A percentile compares a stretch with the other conserved stretches of the same genome.
These are phyloP conservation scores for Decorospora gaudefroyi DNA, from an alignment of 2,329 filamentous ascomycete genomes.

Conservation along the genomic window DNA sequence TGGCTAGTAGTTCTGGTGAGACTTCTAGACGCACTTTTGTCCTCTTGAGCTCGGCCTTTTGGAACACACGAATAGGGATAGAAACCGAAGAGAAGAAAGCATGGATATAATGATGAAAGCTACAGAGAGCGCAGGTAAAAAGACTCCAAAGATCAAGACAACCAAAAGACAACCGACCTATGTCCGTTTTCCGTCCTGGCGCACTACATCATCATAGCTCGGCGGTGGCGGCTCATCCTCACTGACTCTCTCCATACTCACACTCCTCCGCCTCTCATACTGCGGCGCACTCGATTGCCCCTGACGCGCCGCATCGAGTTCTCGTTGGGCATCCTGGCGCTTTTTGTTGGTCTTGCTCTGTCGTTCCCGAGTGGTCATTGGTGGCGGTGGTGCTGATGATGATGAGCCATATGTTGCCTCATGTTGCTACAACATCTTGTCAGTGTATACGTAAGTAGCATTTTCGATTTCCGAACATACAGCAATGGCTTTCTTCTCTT, in stretches of 20 bases:
- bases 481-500: constrained; percentile 30
- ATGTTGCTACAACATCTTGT: constrained; percentile 17
- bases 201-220: constrained; percentile 19
- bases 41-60: no score
- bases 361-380: constrained; percentile 9
- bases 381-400: constrained; percentile 10
- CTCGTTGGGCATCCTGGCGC: constrained; percentile 14
- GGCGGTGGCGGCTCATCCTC: constrained; percentile 22
- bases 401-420: constrained; percentile 20
- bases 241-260: constrained; percentile 16
- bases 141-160: no score
- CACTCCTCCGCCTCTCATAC: constrained; percentile 16
- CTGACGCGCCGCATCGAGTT: constrained; percentile 10
- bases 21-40: neutral
- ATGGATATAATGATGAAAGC: neutral
- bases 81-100: neutral
- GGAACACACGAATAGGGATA: no score
- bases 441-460: neutral
- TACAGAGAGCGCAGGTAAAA: neutral
- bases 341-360: constrained; percentile 13
- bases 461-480: constrained; percentile 6
- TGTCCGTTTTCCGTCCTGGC: constrained; percentile 4
- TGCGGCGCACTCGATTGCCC: constrained; percentile 9
- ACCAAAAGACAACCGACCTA: neutral
- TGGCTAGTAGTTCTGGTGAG: neutral